Evolutionary conservation across 1,284 basidiomycete genomes (phyloP), one percentile per base, ranked within the genome.

Genomic region (Rhodofomes roseus): DNA sequence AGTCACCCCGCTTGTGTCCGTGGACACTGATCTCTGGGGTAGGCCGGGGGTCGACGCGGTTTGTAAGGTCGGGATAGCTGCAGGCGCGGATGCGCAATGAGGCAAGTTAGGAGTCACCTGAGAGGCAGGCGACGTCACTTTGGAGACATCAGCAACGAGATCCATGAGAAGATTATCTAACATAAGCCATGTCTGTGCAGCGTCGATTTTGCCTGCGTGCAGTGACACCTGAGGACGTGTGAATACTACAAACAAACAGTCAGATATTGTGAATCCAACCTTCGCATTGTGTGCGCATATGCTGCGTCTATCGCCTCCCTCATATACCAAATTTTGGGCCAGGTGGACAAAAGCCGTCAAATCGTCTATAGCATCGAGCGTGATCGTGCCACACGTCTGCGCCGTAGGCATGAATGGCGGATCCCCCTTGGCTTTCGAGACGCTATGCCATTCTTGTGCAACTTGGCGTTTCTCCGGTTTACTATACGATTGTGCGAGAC

Each of bases 111-210:
- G 67, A 29, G 63, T 67, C 4, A 57, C 36, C 7, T 58, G 44
- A 0, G 60, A 66, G 20, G 62, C 61, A 22, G 44, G 63, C 63
- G 6, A 73, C 65, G 5, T 66, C 65, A 0, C 69, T 69, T 20
- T 69, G 67, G 4, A 73, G 65, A 3, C 56, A 5, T 72, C 70
- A 41, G 80, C 79, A 8, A 80, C 63, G 39, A 83, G 65, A 52
- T 86, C 77, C 0, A 73, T 77, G 22, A 93, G 74, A 1, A 89
- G 76, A 6, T 82, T 82, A 16, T 78, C 79, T 14, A 94, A 71
- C 7, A 92, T 74, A 16, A 84, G 66, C 92, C 92, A 94, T 1
- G 81, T 78, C 65, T 91, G 84, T 0, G 86, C 86, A 4, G 84
- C 83, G 18, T 84, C 79, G n/a, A 78, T 69, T 64, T 85, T 80